These are phyloP conservation scores for Sordaria brevicollis DNA, from an alignment of 495 filamentous ascomycete species.

Conservation along the genomic window DNA sequence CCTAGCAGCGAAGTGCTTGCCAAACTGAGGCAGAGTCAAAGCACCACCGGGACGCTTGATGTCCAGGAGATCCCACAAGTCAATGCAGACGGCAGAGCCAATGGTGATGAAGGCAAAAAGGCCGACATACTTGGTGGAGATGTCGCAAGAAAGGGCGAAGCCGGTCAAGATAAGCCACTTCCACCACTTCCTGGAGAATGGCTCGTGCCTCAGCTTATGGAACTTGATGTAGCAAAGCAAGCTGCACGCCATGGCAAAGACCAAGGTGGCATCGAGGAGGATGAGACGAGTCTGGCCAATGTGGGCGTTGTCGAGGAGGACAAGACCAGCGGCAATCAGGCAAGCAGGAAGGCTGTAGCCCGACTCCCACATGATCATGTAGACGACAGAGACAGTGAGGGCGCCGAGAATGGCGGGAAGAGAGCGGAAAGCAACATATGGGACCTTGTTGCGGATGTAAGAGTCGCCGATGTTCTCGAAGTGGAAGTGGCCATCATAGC, in stretches of 20 bases:
- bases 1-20: conserved; percentile 83
- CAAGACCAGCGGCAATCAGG: conserved; percentile 70
- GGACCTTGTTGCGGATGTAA: conserved; percentile 93
- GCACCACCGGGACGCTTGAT: conserved; percentile 71
- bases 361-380: conserved; percentile 99
- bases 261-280: conserved; percentile 85
- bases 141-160: conserved; percentile 89
- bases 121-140: conserved; percentile 97
- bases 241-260: conserved; percentile 91
- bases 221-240: conserved; percentile 91
- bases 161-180: conserved; percentile 97
- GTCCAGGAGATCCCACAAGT: conserved; percentile 90
- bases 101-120: conserved; percentile 93
- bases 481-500: conserved; percentile 92
- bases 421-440: conserved; percentile 89
- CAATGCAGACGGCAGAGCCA: conserved; percentile 83
- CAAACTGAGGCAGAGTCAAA: conserved; percentile 66
- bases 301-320: conserved; percentile 97
- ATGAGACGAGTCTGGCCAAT: conserved; percentile 95
- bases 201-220: conserved; percentile 86
- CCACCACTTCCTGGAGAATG: conserved; percentile 96
- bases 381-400: conserved; percentile 86
- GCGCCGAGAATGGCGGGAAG: conserved; percentile 88
- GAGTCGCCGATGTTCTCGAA: conserved; percentile 99
- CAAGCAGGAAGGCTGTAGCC: conserved; percentile 93